A percentile compares a stretch with the other conserved stretches of the same genome.
Conservation (phyloP, 2,329 filamentous ascomycete species). For the Fusarium fujikuroi region DNA sequence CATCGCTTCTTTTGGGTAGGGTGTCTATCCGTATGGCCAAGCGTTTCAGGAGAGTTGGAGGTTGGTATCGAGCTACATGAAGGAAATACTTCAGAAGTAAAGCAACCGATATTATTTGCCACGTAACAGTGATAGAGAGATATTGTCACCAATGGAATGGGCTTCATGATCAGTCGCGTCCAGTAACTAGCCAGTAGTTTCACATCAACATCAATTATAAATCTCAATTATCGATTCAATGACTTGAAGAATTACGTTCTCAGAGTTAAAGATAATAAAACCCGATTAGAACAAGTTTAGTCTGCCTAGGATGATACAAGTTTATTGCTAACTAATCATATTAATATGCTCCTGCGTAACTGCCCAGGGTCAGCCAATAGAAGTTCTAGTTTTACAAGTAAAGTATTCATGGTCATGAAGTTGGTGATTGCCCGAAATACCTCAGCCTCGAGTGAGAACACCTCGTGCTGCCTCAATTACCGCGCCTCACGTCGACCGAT, state of each 20-base stretch:
- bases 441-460: neutral
- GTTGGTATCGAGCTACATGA: neutral
- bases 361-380: neutral
- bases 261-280: neutral
- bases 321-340: neutral
- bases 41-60: neutral
- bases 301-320: neutral
- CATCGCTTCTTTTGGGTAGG: neutral
- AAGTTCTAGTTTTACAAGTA: fast-evolving
- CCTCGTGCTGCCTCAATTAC: fast-evolving
- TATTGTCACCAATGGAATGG: neutral
- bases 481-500: fast-evolving
- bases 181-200: neutral
- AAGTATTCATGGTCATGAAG: neutral
- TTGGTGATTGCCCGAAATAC: neutral
- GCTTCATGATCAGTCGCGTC: neutral
- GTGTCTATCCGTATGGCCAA: neutral
- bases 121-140: neutral
- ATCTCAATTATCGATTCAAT: fast-evolving
- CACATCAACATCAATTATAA: neutral
- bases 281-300: neutral
- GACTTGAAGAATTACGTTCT: fast-evolving
- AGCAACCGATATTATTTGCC: neutral
- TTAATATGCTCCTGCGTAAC: neutral
- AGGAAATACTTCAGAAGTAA: neutral